These are phyloP conservation scores for Moniliophthora roreri DNA, from an alignment of 1,284 basidiomycete species.

Conservation along the genomic window DNA sequence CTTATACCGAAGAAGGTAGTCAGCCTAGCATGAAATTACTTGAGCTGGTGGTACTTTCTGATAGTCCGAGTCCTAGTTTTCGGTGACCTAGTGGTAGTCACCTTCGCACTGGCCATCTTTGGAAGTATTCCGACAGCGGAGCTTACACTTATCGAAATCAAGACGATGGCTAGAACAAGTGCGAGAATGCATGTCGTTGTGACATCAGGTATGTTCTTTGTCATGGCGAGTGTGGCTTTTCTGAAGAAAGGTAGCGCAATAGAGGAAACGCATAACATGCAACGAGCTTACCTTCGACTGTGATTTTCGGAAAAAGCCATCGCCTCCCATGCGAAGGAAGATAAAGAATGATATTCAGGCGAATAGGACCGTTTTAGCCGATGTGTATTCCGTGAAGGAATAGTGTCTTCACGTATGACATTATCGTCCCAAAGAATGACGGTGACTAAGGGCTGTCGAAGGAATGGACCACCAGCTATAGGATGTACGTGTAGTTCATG, in stretches of 20 bases:
- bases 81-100: slow-evolving; percentile 44
- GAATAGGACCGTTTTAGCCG: not conserved
- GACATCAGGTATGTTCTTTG: slow-evolving; percentile 45
- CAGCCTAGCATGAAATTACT: slow-evolving; percentile 36
- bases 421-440: slow-evolving; percentile 6
- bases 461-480: not conserved
- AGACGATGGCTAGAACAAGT: slow-evolving; percentile 64
- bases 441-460: slow-evolving; percentile 8
- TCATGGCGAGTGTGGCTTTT: not conserved
- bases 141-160: slow-evolving; percentile 50
- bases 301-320: slow-evolving; percentile 4
- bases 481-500: not conserved
- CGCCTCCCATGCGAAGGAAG: not conserved
- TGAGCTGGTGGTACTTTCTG: slow-evolving; percentile 49
- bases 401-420: not conserved
- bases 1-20: slow-evolving; percentile 21
- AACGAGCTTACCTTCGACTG: slow-evolving; percentile 5
- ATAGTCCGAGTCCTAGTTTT: slow-evolving; percentile 47
- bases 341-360: not conserved
- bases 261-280: not conserved
- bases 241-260: not conserved
- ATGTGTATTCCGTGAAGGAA: not conserved
- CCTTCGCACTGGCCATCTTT: slow-evolving; percentile 60
- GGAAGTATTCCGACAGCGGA: slow-evolving; percentile 45
- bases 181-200: slow-evolving; percentile 49